Evolutionary conservation across 306 rosid genomes (phyloP).

Genomic region (Corylus americana): DNA sequence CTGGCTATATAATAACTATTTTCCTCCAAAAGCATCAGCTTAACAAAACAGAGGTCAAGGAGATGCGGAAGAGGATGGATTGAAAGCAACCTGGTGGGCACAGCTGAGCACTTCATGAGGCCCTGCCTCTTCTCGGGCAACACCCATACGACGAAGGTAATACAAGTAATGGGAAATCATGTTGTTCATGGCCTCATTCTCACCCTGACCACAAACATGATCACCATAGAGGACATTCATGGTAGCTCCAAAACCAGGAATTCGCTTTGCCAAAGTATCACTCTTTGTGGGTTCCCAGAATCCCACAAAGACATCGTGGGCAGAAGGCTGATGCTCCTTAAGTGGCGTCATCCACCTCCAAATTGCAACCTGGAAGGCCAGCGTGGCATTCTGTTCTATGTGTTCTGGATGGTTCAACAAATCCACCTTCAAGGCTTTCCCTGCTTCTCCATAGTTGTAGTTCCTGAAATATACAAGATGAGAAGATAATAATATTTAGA

Average conservation of each 20-base stretch:
- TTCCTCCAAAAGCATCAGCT: too few species aligned
- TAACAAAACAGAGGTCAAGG: conserved; percentile 30
- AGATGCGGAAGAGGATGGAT: conserved; percentile 49
- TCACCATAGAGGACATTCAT: conserved; percentile 95
- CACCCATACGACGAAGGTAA: conserved; percentile 81
- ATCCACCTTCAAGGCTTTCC: conserved; percentile 74
- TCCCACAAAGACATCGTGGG: conserved; percentile 80
- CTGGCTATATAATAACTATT: too few species aligned
- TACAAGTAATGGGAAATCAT: conserved; percentile 72
- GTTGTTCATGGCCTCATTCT: conserved; percentile 73
- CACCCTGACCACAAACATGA: conserved; percentile 70
- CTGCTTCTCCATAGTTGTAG: conserved; percentile 78
- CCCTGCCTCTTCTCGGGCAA: conserved; percentile 74
- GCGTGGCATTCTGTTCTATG: conserved; percentile 91
- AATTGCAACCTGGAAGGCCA: conserved; percentile 87
- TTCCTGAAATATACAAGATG: conserved; percentile 46
- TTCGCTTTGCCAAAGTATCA: conserved; percentile 64
- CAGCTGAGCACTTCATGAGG: conserved; percentile 61
- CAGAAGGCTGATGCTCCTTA: conserved; percentile 77
- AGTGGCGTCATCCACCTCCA: conserved; percentile 85
- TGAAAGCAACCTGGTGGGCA: conserved; percentile 70
- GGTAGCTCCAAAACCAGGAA: conserved; percentile 88
- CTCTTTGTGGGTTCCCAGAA: conserved; percentile 91
- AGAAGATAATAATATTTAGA: too few species aligned
- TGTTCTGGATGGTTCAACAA: conserved; percentile 83